A percentile compares a stretch with the other conserved stretches of the same genome.
These are phyloP conservation scores for Styphnolobium japonicum DNA, from an alignment of 306 rosid species.

Conservation along the genomic window DNA sequence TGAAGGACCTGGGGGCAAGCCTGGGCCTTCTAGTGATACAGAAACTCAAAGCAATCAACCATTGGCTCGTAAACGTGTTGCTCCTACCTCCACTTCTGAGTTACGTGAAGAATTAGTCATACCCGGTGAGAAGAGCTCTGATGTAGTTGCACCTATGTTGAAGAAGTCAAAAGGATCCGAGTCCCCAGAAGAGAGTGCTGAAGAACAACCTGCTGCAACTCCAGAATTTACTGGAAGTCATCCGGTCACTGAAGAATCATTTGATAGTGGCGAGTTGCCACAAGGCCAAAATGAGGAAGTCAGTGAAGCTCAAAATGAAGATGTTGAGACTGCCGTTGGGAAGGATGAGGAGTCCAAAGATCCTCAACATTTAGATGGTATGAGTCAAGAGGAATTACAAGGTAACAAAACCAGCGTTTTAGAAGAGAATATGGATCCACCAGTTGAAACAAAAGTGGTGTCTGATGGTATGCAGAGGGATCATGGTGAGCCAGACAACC, in stretches of 20 bases:
- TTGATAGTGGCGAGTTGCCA: constrained; percentile 55
- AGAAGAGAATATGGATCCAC: constrained; percentile 59
- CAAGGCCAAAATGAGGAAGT: constrained; percentile 65
- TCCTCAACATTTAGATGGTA: constrained; percentile 35
- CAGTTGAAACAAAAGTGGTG: constrained; percentile 42
- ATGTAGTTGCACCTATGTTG: constrained; percentile 44
- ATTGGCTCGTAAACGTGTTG: constrained; percentile 64
- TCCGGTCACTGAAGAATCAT: constrained; percentile 53
- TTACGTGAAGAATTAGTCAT: constrained; percentile 55
- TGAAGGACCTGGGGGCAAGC: constrained; percentile 53
- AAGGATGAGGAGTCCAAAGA: constrained; percentile 63
- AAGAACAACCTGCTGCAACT: constrained; percentile 47
- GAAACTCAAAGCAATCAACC: constrained; percentile 59
- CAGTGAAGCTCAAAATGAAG: constrained; percentile 62
- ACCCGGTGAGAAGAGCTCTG: constrained; percentile 53
- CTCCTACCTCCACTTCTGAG: constrained; percentile 65
- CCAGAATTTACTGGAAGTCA: constrained; percentile 48
- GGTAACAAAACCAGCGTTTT: constrained; percentile 39
- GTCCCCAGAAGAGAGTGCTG: constrained; percentile 45
- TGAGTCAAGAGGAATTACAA: constrained; percentile 53
- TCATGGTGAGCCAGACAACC: constrained; percentile 60
- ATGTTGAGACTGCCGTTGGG: constrained; percentile 43
- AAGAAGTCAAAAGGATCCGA: constrained; percentile 79
- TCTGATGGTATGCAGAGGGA: constrained; percentile 64
- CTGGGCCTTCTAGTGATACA: constrained; percentile 44